Percentiles rank a stretch among this genome's conserved stretches.
Conservation (phyloP, 2,329 filamentous ascomycete genomes). For the Pseudodiploospora longispora region DNA sequence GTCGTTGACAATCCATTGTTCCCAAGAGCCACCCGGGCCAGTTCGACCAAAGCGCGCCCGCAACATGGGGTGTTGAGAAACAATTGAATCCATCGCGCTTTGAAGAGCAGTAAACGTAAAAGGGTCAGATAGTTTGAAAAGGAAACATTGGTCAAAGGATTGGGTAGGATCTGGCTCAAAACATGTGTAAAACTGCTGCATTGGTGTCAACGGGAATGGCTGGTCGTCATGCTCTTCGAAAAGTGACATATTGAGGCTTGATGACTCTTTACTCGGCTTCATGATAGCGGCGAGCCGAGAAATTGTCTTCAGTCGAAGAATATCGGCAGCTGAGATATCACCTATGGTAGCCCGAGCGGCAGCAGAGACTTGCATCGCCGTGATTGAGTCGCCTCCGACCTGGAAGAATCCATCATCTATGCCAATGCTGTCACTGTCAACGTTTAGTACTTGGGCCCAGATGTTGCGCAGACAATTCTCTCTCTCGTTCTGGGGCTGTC, state of each 20-base stretch:
- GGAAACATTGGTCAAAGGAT: not conserved
- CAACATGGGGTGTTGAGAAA: not conserved
- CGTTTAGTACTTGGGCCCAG: conserved; percentile 23
- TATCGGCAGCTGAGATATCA: not conserved
- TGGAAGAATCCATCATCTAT: conserved; percentile 30
- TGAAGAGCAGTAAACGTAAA: not conserved
- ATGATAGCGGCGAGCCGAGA: not conserved
- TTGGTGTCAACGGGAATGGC: not conserved
- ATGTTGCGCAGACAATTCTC: conserved; percentile 22
- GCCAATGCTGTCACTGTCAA: conserved; percentile 17
- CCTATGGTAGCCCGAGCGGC: not conserved
- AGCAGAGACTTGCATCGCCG: conserved; percentile 27
- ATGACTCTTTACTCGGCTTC: not conserved
- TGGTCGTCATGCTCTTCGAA: not conserved
- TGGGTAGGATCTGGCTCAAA: not conserved
- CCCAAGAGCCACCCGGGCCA: not conserved
- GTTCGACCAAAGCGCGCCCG: not conserved
- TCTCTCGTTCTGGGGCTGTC: not conserved
- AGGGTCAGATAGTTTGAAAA: not conserved
- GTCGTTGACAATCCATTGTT: not conserved
- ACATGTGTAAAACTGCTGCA: not conserved
- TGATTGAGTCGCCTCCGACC: conserved; percentile 36
- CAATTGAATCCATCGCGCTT: not conserved
- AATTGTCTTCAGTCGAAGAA: not conserved
- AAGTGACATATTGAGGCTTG: not conserved